phyloP scores from a whole-genome alignment of 73 alveolate genomes.

The Paramecium caudatum region DNA sequence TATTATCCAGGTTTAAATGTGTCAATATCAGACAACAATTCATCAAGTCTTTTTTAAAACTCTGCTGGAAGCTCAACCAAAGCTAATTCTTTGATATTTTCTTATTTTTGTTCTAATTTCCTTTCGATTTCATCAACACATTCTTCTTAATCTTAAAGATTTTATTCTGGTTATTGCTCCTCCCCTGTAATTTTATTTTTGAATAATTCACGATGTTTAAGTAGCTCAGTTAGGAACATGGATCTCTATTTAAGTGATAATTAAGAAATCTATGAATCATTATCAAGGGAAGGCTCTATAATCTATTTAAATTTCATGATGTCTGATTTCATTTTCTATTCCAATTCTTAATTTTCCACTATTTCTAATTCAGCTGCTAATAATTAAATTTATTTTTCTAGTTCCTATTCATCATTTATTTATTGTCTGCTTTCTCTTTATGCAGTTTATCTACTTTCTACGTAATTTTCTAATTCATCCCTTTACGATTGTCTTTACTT shows the following conservation, averaged over 20 bases:
- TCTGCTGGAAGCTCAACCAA: neutral
- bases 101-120: neutral
- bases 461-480: neutral
- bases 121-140: neutral
- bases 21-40: slow-evolving; percentile 13
- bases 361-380: neutral
- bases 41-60: slow-evolving; percentile 18
- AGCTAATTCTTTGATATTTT: neutral
- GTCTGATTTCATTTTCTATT: neutral
- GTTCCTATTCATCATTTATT: slow-evolving; percentile 12
- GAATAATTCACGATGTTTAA: slow-evolving; percentile 22
- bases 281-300: slow-evolving; percentile 3
- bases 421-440: neutral
- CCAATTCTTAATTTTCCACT: slow-evolving; percentile 21
- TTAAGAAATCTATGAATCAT: slow-evolving; percentile 48
- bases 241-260: slow-evolving; percentile 44
- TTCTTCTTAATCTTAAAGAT: neutral
- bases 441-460: neutral
- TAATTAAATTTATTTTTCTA: slow-evolving; percentile 11
- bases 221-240: slow-evolving; percentile 47
- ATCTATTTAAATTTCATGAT: neutral
- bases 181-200: slow-evolving; percentile 7
- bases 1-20: neutral
- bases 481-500: neutral
- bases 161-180: neutral